phyloP scores from a whole-genome alignment of 768 basidiomycete species.

The Serendipita vermifera region DNA sequence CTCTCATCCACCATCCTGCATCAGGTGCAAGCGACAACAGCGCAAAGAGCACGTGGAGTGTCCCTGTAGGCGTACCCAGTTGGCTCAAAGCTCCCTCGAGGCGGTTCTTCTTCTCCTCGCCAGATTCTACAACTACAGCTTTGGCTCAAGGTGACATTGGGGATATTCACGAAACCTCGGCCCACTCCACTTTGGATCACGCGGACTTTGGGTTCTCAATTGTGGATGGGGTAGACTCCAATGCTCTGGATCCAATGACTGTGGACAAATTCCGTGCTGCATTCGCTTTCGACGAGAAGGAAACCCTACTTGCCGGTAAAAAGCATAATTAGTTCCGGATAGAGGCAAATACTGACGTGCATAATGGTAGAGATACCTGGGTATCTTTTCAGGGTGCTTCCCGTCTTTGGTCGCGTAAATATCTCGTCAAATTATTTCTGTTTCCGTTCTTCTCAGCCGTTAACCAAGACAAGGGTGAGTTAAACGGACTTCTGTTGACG shows the following conservation, averaged over 20 bases:
- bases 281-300: slow-evolving; percentile 84
- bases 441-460: slow-evolving; percentile 78
- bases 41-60: slow-evolving; percentile 42
- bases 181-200: slow-evolving; percentile 16
- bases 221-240: slow-evolving; percentile 44
- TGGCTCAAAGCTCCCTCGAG: slow-evolving; percentile 41
- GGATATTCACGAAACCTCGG: neutral
- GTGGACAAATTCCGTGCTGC: slow-evolving; percentile 62
- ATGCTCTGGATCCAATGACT: slow-evolving; percentile 43
- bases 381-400: slow-evolving; percentile 80
- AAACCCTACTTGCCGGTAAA: slow-evolving; percentile 71
- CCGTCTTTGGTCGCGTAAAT: slow-evolving; percentile 76
- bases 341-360: slow-evolving; percentile 20
- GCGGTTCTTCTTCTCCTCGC: slow-evolving; percentile 18
- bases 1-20: slow-evolving; percentile 33
- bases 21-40: slow-evolving; percentile 30
- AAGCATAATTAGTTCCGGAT: neutral
- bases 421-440: slow-evolving; percentile 89
- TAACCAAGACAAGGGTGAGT: slow-evolving; percentile 73
- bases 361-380: slow-evolving; percentile 69
- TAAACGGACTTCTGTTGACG: slow-evolving; percentile 2
- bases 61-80: slow-evolving; percentile 44
- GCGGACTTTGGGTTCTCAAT: slow-evolving; percentile 66
- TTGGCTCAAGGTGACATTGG: neutral
- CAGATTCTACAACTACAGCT: neutral